Percentiles rank a stretch among this genome's conserved stretches.
Evolutionary conservation across 495 filamentous ascomycete species (phyloP).

Genomic region (Filosporella fistucella): DNA sequence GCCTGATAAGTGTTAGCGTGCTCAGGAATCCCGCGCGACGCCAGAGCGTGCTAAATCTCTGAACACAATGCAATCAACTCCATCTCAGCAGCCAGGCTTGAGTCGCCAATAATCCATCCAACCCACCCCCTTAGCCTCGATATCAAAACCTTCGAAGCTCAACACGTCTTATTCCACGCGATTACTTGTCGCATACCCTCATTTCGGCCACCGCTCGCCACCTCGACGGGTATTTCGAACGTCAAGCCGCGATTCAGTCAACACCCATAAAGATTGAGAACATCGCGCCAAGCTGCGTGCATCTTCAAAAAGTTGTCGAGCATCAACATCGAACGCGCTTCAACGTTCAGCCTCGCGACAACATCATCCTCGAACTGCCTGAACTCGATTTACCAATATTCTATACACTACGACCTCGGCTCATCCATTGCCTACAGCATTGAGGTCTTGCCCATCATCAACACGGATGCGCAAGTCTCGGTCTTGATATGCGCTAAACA

Average conservation of each 20-base stretch:
- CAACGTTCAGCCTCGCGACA: conserved; percentile 16
- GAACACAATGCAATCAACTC: too few species aligned
- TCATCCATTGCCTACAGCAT: conserved; percentile 12
- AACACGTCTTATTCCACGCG: conserved; percentile 20
- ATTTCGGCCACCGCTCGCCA: conserved; percentile 4
- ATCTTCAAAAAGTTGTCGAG: conserved; percentile 19
- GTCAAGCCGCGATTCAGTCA: conserved; percentile 12
- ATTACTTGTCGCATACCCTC: conserved; percentile 4
- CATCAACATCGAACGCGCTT: conserved; percentile 25
- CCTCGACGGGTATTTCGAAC: background rate
- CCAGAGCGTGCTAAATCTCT: too few species aligned
- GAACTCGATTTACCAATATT: background rate
- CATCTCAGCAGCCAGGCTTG: too few species aligned
- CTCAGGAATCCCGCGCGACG: too few species aligned
- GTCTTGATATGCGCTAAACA: conserved; percentile 21
- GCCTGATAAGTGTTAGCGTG: too few species aligned
- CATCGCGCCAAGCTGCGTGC: conserved; percentile 24
- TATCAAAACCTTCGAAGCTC: conserved; percentile 16
- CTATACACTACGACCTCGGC: conserved; percentile 3
- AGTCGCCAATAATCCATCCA: conserved; percentile 15
- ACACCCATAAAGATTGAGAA: conserved; percentile 12
- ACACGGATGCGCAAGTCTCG: conserved; percentile 27
- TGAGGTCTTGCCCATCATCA: conserved; percentile 6
- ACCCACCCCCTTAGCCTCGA: conserved; percentile 13
- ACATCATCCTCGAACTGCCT: conserved; percentile 2